Evolutionary conservation across 768 basidiomycete species (phyloP), one percentile per base, ranked within the genome.

Genomic region (Naganishia friedmannii): DNA sequence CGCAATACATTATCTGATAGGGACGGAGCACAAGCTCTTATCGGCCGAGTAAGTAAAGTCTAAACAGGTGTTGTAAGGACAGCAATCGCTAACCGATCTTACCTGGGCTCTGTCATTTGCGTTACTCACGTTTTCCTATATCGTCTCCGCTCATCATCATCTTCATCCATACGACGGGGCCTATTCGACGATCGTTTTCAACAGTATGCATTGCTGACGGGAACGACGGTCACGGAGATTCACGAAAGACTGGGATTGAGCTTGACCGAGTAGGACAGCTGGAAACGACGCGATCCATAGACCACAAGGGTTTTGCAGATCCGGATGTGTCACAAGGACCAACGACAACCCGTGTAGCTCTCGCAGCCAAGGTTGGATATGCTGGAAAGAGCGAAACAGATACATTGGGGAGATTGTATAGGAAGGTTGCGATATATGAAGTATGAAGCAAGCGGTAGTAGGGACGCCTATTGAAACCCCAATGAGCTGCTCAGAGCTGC

Each of bases 11-110:
- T 31, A 13, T 17, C 21, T 48, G 1, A n/a, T 19, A 67, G 74
- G 68, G 81, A 82, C 71, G 77, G 70, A 0, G 72, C 77, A 21
- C 80, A 80, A 55, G 68, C 73, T 13, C 68, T 82, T n/a, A 82
- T 82, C 29, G 77, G 74, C 1, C 72, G 75, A 45, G 79, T 81
- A 21, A 68, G 79, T 70, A 15, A 15, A 31, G n/a, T 32, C 8
- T 29, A 7, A 21, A 1, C 48, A 46, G 48, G 13, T 12, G 12
- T 26, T 1, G 12, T 26, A 13, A 12, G n/a, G n/a, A n/a, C 23
- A n/a, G 12, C 48, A 7, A 26, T n/a, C n/a, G 23, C 48, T 51
- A 13, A 51, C 23, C 48, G 23, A n/a, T n/a, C n/a, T n/a, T n/a
- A 42, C 42, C 42, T 17, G 15, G 15, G 15, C 15, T 17, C 15